These are phyloP conservation scores for Corchorus olitorius DNA, from an alignment of 345 rosid species.

Conservation along the genomic window DNA sequence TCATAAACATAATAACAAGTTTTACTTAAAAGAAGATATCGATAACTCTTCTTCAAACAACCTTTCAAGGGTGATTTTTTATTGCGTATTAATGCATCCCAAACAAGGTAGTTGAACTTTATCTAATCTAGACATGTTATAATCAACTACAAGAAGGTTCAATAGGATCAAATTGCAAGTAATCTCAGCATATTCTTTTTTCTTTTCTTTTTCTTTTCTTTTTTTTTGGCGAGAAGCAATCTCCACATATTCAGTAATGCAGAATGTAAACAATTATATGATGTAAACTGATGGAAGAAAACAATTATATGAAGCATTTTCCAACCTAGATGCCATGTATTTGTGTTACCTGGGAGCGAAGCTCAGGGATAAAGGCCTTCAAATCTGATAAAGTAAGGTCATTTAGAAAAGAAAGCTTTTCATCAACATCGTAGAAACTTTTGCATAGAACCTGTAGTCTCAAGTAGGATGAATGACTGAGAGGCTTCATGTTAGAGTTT, in stretches of 20 bases:
- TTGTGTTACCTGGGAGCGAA: slow-evolving; percentile 80
- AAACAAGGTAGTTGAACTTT: neutral
- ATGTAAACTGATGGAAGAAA: neutral
- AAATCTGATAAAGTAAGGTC: slow-evolving; percentile 75
- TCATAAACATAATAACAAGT: neutral
- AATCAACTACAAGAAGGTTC: neutral
- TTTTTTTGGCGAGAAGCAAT: neutral
- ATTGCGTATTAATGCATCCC: neutral
- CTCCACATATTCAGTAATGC: neutral
- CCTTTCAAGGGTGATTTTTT: neutral
- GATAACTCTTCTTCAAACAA: neutral
- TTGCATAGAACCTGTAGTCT: slow-evolving; percentile 84
- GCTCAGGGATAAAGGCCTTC: slow-evolving; percentile 68
- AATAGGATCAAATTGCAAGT: neutral
- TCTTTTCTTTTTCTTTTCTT: no score
- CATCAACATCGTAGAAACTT: slow-evolving; percentile 83
- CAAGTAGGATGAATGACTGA: slow-evolving; percentile 84
- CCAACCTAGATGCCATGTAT: neutral
- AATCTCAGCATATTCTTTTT: neutral
- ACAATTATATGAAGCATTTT: neutral
- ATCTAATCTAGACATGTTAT: slow-evolving; percentile 5
- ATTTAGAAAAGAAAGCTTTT: slow-evolving; percentile 63
- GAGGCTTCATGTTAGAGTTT: slow-evolving; percentile 88
- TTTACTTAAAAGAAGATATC: neutral
- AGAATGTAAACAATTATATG: neutral